Base-by-base conservation (phyloP, 805 yeast species). In the Candida pseudoglaebosa region DNA sequence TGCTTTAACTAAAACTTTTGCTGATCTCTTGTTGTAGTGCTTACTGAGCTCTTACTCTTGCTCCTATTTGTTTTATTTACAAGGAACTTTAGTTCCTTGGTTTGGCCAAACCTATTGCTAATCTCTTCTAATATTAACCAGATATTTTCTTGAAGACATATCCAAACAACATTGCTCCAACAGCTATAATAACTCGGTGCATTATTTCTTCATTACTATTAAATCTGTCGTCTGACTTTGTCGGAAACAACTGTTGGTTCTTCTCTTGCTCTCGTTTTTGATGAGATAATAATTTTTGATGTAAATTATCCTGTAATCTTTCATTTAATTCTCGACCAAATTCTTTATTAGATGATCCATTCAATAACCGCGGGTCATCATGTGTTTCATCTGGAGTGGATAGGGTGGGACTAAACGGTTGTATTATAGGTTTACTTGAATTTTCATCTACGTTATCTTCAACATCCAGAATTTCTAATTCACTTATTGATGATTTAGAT, bases 191-290 rank as follows among this genome's bases (percentile, higher is more conserved):
- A 14, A 33, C 36, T 16, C 28, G 7, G 7, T 33, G 36, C 13
- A 33, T n/a, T 13, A 33, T 24, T n/a, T 33, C 28, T n/a, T 33
- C 36, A 18, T 33, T 33, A 20, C 28, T 24, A 21, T 33, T 33
- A n/a, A 33, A 33, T 19, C 36, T 33, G 13, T 33, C 36, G 18
- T 33, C 36, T 4, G 36, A 33, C 22, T 33, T 33, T 4, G 36
- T 33, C 12, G 36, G 36, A 21, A 33, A 33, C 18, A 20, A 13
- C n/a, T 33, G 36, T 14, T 22, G 28, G 22, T 22, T 17, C 13
- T 6, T 12, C 9, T 33, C 36, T 20, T 15, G 18, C 15, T 32
- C 24, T n/a, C 16, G 17, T 7, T 14, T 24, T 12, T 33, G 15
- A 4, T 21, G 28, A 9, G 28, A 20, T 13, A 32, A 32, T 5